Conservation (phyloP, 1,284 basidiomycete species). For the Cystobasidium slooffiae region DNA sequence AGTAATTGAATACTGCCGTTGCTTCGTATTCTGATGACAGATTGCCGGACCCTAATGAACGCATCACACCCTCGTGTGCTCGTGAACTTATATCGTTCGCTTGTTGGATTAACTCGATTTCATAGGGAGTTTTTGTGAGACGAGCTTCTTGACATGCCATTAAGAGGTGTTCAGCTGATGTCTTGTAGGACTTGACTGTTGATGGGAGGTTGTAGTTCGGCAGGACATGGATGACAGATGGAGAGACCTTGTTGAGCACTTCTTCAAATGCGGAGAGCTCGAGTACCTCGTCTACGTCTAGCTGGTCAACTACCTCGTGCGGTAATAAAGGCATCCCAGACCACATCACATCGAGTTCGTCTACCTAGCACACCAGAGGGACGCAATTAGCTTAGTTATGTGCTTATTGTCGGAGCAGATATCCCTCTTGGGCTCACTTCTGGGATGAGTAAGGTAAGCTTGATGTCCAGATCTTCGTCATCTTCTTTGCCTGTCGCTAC, state of each 20-base stretch:
- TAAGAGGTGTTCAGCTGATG: slow-evolving; percentile 65
- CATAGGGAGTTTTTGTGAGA: slow-evolving; percentile 72
- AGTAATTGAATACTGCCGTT: slow-evolving; percentile 86
- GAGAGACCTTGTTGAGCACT: slow-evolving; percentile 33
- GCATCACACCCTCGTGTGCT: slow-evolving; percentile 83
- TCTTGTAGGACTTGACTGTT: slow-evolving; percentile 59
- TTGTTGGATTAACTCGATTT: slow-evolving; percentile 70
- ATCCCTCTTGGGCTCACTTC: slow-evolving; percentile 3
- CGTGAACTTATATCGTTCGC: slow-evolving; percentile 82
- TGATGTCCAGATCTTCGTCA: slow-evolving; percentile 45
- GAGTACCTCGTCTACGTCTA: slow-evolving; percentile 67
- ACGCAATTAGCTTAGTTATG: no score
- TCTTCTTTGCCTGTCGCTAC: slow-evolving; percentile 62
- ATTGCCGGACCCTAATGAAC: slow-evolving; percentile 68
- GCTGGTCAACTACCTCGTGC: slow-evolving; percentile 63
- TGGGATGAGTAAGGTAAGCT: slow-evolving; percentile 39
- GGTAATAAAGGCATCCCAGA: slow-evolving; percentile 77
- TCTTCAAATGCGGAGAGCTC: slow-evolving; percentile 61
- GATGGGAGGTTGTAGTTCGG: slow-evolving; percentile 53
- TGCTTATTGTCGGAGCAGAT: neutral
- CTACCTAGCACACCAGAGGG: neutral
- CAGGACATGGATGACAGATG: slow-evolving; percentile 41
- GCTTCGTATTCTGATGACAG: slow-evolving; percentile 88
- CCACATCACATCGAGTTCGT: slow-evolving; percentile 65
- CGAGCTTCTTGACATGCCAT: slow-evolving; percentile 75